Percentiles rank a stretch among this genome's conserved stretches.
phyloP scores from a whole-genome alignment of 257 asterid genomes.

The Leonotis leonurus region DNA sequence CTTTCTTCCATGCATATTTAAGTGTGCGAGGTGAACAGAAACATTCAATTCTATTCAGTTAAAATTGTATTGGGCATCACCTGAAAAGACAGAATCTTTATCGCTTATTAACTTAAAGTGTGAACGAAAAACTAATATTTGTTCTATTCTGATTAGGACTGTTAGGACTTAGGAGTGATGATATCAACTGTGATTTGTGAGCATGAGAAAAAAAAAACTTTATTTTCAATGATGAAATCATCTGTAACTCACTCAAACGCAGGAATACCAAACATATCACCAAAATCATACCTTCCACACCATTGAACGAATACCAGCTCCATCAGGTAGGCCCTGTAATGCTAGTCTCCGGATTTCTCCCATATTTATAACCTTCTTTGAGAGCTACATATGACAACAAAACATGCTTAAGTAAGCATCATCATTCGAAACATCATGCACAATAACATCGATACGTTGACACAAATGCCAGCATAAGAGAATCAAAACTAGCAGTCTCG shows the following conservation, averaged over 20 bases:
- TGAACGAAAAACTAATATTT: background rate
- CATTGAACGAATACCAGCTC: constrained; percentile 76
- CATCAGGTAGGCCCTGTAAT: constrained; percentile 84
- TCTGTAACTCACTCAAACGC: background rate
- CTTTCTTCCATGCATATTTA: constrained; percentile 2
- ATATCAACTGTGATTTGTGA: background rate
- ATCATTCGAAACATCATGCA: background rate
- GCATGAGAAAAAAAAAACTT: background rate
- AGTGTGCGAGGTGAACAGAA: background rate
- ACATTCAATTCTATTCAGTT: background rate
- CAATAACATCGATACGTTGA: background rate
- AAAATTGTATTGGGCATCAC: background rate
- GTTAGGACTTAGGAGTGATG: no score
- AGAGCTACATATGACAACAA: constrained; percentile 38
- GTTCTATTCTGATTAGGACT: no score
- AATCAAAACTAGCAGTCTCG: background rate
- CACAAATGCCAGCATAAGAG: background rate
- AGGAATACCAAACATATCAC: background rate
- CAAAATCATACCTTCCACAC: constrained; percentile 74
- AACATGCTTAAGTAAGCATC: constrained; percentile 13
- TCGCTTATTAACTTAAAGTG: background rate
- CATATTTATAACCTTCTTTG: constrained; percentile 72
- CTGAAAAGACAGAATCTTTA: background rate
- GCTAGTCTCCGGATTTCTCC: constrained; percentile 79
- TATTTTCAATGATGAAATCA: background rate